Evolutionary conservation across 1,139 yeast genomes (phyloP).

Genomic region (Nadsonia starkeyi-henricii): DNA sequence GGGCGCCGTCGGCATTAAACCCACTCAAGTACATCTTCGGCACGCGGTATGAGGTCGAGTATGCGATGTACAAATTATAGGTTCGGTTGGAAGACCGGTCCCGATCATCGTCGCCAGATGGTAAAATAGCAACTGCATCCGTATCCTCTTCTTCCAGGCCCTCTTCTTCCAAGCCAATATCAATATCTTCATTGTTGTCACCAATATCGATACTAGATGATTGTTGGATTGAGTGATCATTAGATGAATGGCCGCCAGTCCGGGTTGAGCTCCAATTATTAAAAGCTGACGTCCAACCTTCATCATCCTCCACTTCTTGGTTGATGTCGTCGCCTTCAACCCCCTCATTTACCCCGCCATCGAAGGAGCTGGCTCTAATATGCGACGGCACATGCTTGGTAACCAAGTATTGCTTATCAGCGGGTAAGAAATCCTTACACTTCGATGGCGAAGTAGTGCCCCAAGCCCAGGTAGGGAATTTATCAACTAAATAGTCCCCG

Average conservation of each 20-base stretch:
- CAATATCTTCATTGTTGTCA: constrained; percentile 17
- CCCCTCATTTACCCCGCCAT: constrained; percentile 25
- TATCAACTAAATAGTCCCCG: constrained; percentile 80
- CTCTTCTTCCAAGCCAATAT: constrained; percentile 20
- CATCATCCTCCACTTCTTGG: constrained; percentile 6
- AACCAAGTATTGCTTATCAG: constrained; percentile 72
- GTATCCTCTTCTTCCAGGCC: constrained; percentile 19
- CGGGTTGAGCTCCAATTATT: background rate
- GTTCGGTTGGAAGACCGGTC: constrained; percentile 38
- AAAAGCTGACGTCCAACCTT: constrained; percentile 6
- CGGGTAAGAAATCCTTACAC: constrained; percentile 61
- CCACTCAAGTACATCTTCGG: constrained; percentile 93
- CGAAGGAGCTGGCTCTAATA: constrained; percentile 50
- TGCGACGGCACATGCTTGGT: constrained; percentile 83
- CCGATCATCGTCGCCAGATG: constrained; percentile 9
- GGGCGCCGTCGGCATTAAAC: constrained; percentile 68
- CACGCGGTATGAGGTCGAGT: constrained; percentile 88
- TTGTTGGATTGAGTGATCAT: background rate
- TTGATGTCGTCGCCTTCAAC: constrained; percentile 18
- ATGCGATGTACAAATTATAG: constrained; percentile 80
- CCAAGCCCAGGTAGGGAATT: constrained; percentile 98
- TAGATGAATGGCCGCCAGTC: background rate
- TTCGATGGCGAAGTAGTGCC: constrained; percentile 46
- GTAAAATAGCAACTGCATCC: constrained; percentile 14
- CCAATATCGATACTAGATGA: constrained; percentile 1